A percentile compares a stretch with the other conserved stretches of the same genome.
Evolutionary conservation across 2,329 filamentous ascomycete species (phyloP).

Genomic region (Pseudopithomyces maydicus): DNA sequence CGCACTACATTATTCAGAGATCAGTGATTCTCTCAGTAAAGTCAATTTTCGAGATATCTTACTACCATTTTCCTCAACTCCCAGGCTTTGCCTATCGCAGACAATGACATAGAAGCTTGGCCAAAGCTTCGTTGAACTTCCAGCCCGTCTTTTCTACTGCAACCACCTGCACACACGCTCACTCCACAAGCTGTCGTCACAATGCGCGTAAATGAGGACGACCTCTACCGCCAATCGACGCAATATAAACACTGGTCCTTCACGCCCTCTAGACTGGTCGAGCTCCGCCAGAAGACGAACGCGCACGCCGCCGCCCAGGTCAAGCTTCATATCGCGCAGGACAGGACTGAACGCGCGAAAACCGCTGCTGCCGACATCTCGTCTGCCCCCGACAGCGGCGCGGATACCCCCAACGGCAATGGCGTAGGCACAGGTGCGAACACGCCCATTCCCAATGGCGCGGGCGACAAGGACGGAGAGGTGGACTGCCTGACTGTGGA

Average conservation of each 20-base stretch:
- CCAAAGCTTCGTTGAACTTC: constrained; percentile 12
- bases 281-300: constrained; percentile 80
- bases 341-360: constrained; percentile 37
- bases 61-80: not conserved
- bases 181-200: constrained; percentile 12
- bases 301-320: constrained; percentile 73
- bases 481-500: constrained; percentile 81
- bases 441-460: constrained; percentile 26
- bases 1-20: not conserved
- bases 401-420: constrained; percentile 28
- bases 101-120: constrained; percentile 9
- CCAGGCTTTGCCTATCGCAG: not conserved
- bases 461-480: constrained; percentile 59
- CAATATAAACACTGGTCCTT: constrained; percentile 96
- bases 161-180: not conserved
- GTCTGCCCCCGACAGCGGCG: constrained; percentile 22
- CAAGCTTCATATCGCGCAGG: constrained; percentile 60
- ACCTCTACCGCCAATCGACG: constrained; percentile 84
- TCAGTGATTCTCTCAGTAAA: no score
- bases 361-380: constrained; percentile 28
- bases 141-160: not conserved
- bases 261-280: constrained; percentile 71
- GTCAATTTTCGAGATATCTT: no score
- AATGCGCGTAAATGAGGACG: constrained; percentile 77
- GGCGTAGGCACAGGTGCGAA: constrained; percentile 41